Percentiles rank a stretch among this genome's conserved stretches.
phyloP scores from a whole-genome alignment of 371 early-diverging fungal genomes.

The Mucor lusitanicus region DNA sequence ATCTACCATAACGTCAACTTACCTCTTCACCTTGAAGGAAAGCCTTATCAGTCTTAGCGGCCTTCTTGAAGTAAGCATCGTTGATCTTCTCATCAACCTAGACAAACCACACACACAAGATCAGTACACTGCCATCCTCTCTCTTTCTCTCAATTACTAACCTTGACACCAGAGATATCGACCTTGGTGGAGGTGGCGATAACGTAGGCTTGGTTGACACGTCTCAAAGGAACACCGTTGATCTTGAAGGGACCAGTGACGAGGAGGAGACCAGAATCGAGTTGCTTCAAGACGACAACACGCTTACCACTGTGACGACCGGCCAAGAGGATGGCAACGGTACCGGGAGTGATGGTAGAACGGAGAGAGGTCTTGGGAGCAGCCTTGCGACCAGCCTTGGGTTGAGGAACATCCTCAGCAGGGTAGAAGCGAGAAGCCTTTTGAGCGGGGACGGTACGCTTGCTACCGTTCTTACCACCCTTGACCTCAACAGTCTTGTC shows the following conservation, averaged over 20 bases:
- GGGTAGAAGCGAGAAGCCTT: slow-evolving; percentile 86
- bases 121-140: background rate
- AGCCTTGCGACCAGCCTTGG: slow-evolving; percentile 86
- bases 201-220: slow-evolving; percentile 98
- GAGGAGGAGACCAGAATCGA: slow-evolving; percentile 92
- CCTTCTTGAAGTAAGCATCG: slow-evolving; percentile 91
- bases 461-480: slow-evolving; percentile 85
- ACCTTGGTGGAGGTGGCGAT: slow-evolving; percentile 98
- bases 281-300: slow-evolving; percentile 97
- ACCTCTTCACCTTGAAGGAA: slow-evolving; percentile 81
- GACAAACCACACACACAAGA: slow-evolving; percentile 36
- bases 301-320: slow-evolving; percentile 98
- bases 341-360: slow-evolving; percentile 93
- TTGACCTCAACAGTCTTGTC: slow-evolving; percentile 76
- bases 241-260: slow-evolving; percentile 97
- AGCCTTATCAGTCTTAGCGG: slow-evolving; percentile 81
- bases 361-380: slow-evolving; percentile 77
- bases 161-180: slow-evolving; percentile 78
- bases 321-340: slow-evolving; percentile 95
- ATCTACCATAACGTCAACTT: slow-evolving; percentile 1
- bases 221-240: slow-evolving; percentile 97
- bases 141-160: slow-evolving; percentile 22
- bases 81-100: slow-evolving; percentile 78
- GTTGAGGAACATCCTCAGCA: slow-evolving; percentile 80
- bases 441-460: slow-evolving; percentile 72